Base-by-base conservation (phyloP, 208 protist species). In the Strigomonas culicis region DNA sequence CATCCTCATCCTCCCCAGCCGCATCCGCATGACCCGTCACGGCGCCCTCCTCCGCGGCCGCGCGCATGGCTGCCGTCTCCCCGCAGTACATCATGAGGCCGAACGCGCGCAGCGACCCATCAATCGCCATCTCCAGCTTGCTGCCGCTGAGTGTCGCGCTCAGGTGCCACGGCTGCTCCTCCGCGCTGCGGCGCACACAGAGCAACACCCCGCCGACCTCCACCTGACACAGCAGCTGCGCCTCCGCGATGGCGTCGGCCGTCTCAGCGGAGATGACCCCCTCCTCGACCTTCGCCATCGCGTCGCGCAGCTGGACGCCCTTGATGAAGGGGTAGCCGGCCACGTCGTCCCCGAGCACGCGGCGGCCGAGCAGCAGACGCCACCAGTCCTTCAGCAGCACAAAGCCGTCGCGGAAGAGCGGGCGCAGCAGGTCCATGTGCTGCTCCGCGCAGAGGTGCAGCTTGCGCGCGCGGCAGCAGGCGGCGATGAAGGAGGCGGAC, bases 41-140 rank as follows among this genome's bases (percentile, higher is more conserved):
- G 44, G 34, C 64, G 4, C 24, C 51, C 1, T 19, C 28, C 31
- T 0, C n/a, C 61, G 58, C n/a, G 13, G 43, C 50, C 1, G 46
- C 59, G 34, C 61, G 51, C 58, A 66, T 64, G 22, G 74, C 34
- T 1, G 66, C 59, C 55, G 68, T 64, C n/a, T 81, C 71, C 59
- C 68, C 80, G 4, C 85, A 80, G 75, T 83, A 93, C 19, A 76
- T 61, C 74, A 96, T 79, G 55, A 94, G 72, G 13, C 79, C 87
- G 62, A 92, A 94, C 15, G 78, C 69, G 32, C 88, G 84, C 39
- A 96, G 71, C 21, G 87, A 91, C 27, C 59, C 80, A 52, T 94
- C 90, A 22, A 96, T 75, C 0, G 88, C 84, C 10, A 96, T 51
- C 68, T 96, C 90, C 34, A 96, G 59, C 66, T 96, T 96, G 67